Evolutionary conservation across 179 eudicot species (phyloP).

Genomic region (Gypsophila paniculata): DNA sequence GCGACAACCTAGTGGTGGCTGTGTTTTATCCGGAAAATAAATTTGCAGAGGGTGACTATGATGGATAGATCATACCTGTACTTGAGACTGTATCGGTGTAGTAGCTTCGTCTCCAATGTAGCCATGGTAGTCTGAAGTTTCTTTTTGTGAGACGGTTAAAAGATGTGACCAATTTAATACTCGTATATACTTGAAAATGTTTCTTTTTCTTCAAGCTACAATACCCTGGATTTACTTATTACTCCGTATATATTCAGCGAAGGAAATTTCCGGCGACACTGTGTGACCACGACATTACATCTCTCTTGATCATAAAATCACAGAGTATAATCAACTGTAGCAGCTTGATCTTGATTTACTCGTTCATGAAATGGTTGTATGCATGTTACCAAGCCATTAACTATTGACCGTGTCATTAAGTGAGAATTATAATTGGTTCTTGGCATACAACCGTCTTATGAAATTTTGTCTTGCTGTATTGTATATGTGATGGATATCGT

Average conservation of each 20-base stretch:
- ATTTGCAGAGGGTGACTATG: slow-evolving; percentile 41
- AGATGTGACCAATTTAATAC: not conserved
- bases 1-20: slow-evolving; percentile 41
- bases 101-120: slow-evolving; percentile 9
- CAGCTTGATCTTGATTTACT: not conserved
- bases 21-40: slow-evolving; percentile 41
- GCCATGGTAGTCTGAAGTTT: slow-evolving; percentile 5
- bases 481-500: too few relatives aligned
- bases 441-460: too few relatives aligned
- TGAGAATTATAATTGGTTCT: too few relatives aligned
- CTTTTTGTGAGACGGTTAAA: not conserved
- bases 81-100: not conserved
- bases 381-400: too few relatives aligned
- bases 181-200: not conserved
- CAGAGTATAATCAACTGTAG: not conserved
- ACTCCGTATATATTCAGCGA: not conserved
- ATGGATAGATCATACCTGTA: slow-evolving; percentile 20
- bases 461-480: too few relatives aligned
- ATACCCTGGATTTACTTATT: not conserved
- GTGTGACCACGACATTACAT: not conserved
- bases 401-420: too few relatives aligned
- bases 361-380: too few relatives aligned
- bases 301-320: not conserved
- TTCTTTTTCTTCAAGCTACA: not conserved
- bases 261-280: too few relatives aligned